Base-by-base conservation (phyloP, 2,329 filamentous ascomycete species). In the Oidium heveae region DNA sequence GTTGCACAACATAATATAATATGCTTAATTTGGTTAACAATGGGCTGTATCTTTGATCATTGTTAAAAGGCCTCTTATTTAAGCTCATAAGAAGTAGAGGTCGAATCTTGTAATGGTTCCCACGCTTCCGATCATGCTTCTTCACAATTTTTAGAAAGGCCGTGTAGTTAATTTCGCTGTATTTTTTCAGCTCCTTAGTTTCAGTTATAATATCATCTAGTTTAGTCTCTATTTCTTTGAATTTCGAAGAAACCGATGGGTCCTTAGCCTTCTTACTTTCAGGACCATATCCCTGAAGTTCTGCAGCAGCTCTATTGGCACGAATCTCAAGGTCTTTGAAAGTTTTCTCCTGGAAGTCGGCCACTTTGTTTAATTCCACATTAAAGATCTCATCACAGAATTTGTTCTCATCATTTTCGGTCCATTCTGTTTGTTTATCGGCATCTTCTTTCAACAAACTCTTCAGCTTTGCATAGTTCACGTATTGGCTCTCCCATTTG, bases 121-220 rank as follows among this genome's bases (percentile, higher is more conserved):
- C 88, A 60, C 89, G 77, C 70, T 89, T 93, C 60, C 91, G 84
- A 69, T 98, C 91, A 69, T 98, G 91, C 71, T 98, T 98, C 79
- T 98, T 98, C 55, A 87, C 87, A 51, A 94, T 94, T 74, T 98
- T 98, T 65, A 95, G 76, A 69, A 96, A 94, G 51, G 87, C 91
- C 6, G 91, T 94, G 68, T 95, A 98, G 71, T 98, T 98, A 71
- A 95, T 82, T 59, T 82, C 84, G 68, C 86, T 91, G 70, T 91
- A 98, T 67, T 86, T 91, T 69, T 94, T 91, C 61, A 98, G 75
- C 71, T 94, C 85, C 66, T 83, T 89, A 64, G 93, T 81, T 68
- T 95, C 86, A 66, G 86, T 85, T 36, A 85, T 91, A 68, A 96
- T 91, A 54, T 70, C 69, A 67, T 96, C 89, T 55, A 96, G 76